Base-by-base conservation (phyloP, 73 alveolate species). In the Paramecium tetraurelia region DNA sequence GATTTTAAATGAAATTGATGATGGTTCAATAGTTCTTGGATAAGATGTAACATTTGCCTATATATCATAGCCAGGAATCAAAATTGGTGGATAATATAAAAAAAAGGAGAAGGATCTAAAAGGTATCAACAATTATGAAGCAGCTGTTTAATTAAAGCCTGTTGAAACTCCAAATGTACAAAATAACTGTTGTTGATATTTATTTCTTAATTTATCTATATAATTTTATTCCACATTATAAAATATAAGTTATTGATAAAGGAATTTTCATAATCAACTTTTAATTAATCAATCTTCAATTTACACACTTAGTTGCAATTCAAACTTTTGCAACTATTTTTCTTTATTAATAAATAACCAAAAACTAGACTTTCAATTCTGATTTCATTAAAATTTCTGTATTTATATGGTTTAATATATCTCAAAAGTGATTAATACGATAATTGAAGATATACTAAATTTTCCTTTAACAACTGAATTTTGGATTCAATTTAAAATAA, bases 51-150 rank as follows among this genome's bases (percentile, higher is more conserved):
- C n/a, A 71, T 71, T 72, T 10, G 0, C 12, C 3, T 31, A 12
- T 3, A 33, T 29, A 5, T n/a, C 31, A 53, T 72, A 72, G 86
- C 86, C 86, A 29, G 86, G 86, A 31, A 72, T 72, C 6, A 72
- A 72, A 40, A 72, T 72, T 3, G 86, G 86, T 16, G 57, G 59
- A 35, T 72, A 72, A 72, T 72, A 72, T 72, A 72, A 72, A 38
- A 72, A 40, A 72, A 72, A 72, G 36, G 86, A 72, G 4, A 63
- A 63, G 7, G 84, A 63, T 2, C 27, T 22, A 14, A 63, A 63
- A 63, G 3, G 6, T 31, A 12, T 63, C 41, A 63, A 63, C 27
- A 63, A 27, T 63, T 63, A 63, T 63, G 84, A 63, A 63, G 84
- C 27, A 63, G 84, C 84, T 4, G 46, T 63, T 11, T 7, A 63